A percentile compares a stretch with the other conserved stretches of the same genome.
phyloP scores from a whole-genome alignment of 75 land plant species.

The Gnetum montanum region DNA sequence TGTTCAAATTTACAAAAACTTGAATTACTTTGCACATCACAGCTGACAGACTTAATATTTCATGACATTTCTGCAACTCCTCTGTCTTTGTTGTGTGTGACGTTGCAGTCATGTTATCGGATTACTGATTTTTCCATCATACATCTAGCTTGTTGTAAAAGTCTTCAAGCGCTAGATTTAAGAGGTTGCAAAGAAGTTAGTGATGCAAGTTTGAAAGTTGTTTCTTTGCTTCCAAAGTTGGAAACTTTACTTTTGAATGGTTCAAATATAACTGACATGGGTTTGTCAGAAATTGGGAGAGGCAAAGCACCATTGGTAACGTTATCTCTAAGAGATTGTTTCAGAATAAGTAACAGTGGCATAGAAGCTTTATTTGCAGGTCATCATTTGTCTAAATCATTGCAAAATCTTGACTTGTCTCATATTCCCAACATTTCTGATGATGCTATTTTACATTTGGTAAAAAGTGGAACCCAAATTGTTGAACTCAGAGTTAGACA shows the following conservation, averaged over 20 bases:
- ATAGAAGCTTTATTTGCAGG: constrained; percentile 53
- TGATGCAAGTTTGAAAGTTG: constrained; percentile 61
- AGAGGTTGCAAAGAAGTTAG: constrained; percentile 80
- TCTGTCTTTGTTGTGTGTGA: constrained; percentile 54
- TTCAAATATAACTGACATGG: constrained; percentile 67
- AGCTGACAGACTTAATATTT: constrained; percentile 80
- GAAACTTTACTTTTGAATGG: constrained; percentile 55
- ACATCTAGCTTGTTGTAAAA: constrained; percentile 46
- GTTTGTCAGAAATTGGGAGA: constrained; percentile 40
- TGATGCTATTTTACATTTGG: constrained; percentile 45
- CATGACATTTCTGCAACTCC: constrained; percentile 89
- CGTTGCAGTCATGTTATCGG: constrained; percentile 61
- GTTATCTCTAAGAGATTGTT: constrained; percentile 76
- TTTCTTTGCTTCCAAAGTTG: constrained; percentile 44
- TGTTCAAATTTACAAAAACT: constrained; percentile 67
- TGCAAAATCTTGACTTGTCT: constrained; percentile 75
- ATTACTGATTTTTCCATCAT: constrained; percentile 53
- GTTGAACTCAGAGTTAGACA: constrained; percentile 77
- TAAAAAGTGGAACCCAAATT: constrained; percentile 41
- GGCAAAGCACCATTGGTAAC: constrained; percentile 37
- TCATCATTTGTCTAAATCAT: constrained; percentile 15
- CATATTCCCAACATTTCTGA: constrained; percentile 66
- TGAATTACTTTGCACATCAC: constrained; percentile 57
- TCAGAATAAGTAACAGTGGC: constrained; percentile 65
- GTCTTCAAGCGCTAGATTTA: constrained; percentile 59